Conservation (phyloP, 2,329 filamentous ascomycete species). For the Alternaria gaisen region DNA sequence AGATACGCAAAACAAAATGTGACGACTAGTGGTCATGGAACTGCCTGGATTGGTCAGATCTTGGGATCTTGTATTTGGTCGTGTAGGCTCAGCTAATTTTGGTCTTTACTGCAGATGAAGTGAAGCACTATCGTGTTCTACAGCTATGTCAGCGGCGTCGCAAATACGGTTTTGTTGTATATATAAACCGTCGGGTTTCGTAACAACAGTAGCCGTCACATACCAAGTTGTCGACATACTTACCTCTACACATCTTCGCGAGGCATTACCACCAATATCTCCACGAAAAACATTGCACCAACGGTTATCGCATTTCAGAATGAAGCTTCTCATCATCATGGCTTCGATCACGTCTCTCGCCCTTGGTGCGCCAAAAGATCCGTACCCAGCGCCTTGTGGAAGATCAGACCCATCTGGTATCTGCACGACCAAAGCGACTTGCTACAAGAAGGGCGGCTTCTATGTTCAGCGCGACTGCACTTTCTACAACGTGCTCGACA, state of each 20-base stretch:
- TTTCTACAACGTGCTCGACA: slow-evolving; percentile 42
- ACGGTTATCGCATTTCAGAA: slow-evolving; percentile 4
- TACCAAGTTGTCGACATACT: slow-evolving; percentile 1
- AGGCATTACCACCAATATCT: not conserved
- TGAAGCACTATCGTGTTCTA: not conserved
- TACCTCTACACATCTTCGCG: not conserved
- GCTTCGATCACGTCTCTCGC: slow-evolving; percentile 27
- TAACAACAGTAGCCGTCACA: not conserved
- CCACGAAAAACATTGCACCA: not conserved
- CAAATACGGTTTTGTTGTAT: slow-evolving; percentile 8
- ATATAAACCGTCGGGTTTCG: slow-evolving; percentile 19
- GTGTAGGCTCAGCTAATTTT: slow-evolving; percentile 11
- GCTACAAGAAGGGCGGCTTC: slow-evolving; percentile 37
- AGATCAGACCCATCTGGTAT: slow-evolving; percentile 39
- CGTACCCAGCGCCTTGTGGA: slow-evolving; percentile 42
- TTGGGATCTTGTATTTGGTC: not conserved
- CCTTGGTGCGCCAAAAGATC: slow-evolving; percentile 32
- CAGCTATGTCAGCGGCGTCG: slow-evolving; percentile 19
- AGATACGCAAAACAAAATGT: slow-evolving; percentile 6
- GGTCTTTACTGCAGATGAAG: not conserved
- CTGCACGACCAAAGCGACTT: slow-evolving; percentile 37
- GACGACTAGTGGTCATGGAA: not conserved
- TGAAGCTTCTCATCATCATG: slow-evolving; percentile 26
- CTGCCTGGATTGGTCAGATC: slow-evolving; percentile 8
- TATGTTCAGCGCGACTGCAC: slow-evolving; percentile 43